Conservation (phyloP, 2,329 filamentous ascomycete genomes). For the Aureobasidium vineae region DNA sequence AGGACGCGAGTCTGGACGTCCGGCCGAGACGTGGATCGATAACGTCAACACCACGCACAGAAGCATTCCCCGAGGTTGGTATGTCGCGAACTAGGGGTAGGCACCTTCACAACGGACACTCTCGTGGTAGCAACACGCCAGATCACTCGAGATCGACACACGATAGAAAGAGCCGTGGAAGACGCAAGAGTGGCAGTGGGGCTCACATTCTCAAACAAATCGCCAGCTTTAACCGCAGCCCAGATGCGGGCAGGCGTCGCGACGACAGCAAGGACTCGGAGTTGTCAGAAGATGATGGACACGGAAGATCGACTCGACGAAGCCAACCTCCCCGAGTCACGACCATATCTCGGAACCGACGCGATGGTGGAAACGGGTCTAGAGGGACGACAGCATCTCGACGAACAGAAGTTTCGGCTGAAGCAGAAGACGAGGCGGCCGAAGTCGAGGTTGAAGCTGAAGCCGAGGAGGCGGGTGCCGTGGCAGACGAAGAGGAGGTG, state of each 20-base stretch:
- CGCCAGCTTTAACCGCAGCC: slow-evolving; percentile 41
- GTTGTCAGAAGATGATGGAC: slow-evolving; percentile 17
- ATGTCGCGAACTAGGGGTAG: slow-evolving; percentile 35
- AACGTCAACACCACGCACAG: slow-evolving; percentile 49
- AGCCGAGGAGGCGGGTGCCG: slow-evolving; percentile 42
- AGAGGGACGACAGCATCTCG: slow-evolving; percentile 23
- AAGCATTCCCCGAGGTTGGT: slow-evolving; percentile 43
- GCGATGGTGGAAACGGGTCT: slow-evolving; percentile 18
- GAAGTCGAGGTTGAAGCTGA: slow-evolving; percentile 12
- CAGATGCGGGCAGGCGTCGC: slow-evolving; percentile 36
- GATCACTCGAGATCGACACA: slow-evolving; percentile 34
- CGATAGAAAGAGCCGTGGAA: slow-evolving; percentile 28
- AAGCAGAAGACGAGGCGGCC: slow-evolving; percentile 35
- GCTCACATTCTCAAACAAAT: slow-evolving; percentile 42
- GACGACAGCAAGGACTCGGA: slow-evolving; percentile 14
- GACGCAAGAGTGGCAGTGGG: slow-evolving; percentile 36
- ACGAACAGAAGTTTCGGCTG: slow-evolving; percentile 22
- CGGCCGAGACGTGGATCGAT: slow-evolving; percentile 46
- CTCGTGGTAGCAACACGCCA: slow-evolving; percentile 40
- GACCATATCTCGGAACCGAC: slow-evolving; percentile 31
- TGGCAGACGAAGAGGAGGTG: slow-evolving; percentile 50
- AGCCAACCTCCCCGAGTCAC: slow-evolving; percentile 35
- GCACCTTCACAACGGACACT: slow-evolving; percentile 44
- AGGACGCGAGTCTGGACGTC: slow-evolving; percentile 31
- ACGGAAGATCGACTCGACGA: slow-evolving; percentile 35